Percentiles rank a stretch among this genome's conserved stretches.
These are phyloP conservation scores for Neonectria ditissima DNA, from an alignment of 2,329 filamentous ascomycete species.

Conservation along the genomic window DNA sequence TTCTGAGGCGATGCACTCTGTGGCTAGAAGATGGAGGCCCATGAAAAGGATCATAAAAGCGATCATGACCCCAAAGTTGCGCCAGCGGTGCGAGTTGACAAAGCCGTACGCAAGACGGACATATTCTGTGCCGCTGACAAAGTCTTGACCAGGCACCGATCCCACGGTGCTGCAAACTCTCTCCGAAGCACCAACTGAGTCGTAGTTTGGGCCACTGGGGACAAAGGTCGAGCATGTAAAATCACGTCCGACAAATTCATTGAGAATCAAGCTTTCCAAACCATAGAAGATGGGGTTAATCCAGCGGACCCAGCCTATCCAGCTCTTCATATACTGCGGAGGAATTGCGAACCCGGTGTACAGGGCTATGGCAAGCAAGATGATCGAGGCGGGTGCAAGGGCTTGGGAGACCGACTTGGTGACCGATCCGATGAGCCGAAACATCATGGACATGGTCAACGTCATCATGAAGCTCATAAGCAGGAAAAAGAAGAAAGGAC, in stretches of 20 bases:
- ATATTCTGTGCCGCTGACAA: constrained; percentile 27
- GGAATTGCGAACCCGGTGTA: constrained; percentile 62
- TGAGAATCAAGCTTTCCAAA: constrained; percentile 72
- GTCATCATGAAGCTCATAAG: constrained; percentile 64
- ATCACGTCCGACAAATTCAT: constrained; percentile 65
- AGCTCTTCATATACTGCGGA: constrained; percentile 59
- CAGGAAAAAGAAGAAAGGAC: constrained; percentile 60
- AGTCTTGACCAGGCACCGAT: not conserved
- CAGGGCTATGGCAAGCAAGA: constrained; percentile 54
- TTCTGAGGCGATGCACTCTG: constrained; percentile 36
- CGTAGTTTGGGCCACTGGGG: constrained; percentile 37
- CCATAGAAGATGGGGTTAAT: constrained; percentile 72
- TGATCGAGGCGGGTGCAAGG: constrained; percentile 38
- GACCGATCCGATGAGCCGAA: constrained; percentile 50
- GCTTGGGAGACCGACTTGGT: constrained; percentile 40
- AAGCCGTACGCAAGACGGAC: constrained; percentile 28
- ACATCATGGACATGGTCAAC: constrained; percentile 73
- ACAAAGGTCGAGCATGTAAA: constrained; percentile 59
- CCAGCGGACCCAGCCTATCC: constrained; percentile 72
- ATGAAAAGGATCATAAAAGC: constrained; percentile 31
- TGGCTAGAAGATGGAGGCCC: constrained; percentile 34
- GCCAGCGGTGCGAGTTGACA: constrained; percentile 28
- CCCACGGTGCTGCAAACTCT: constrained; percentile 20
- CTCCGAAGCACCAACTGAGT: constrained; percentile 1
- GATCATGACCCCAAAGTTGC: constrained; percentile 34